These are phyloP conservation scores for Silene latifolia DNA, from an alignment of 148 eudicot genomes.

Conservation along the genomic window DNA sequence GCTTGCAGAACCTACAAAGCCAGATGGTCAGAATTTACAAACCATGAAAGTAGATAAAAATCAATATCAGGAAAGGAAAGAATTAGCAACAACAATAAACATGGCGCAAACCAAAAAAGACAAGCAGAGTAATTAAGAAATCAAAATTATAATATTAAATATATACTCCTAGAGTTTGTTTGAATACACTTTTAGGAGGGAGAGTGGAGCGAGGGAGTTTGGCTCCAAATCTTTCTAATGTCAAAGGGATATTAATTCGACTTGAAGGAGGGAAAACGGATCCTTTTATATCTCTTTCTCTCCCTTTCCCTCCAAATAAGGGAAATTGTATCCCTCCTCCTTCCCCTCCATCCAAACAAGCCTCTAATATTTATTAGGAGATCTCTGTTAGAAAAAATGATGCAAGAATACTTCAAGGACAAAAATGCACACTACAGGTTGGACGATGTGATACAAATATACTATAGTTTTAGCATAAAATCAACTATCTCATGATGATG, in stretches of 20 bases:
- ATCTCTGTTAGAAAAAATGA: not conserved
- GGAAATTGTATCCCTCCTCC: too few relatives aligned
- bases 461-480: not conserved
- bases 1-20: slow-evolving; percentile 68
- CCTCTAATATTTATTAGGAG: not conserved
- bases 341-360: too few relatives aligned
- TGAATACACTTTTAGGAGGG: too few relatives aligned
- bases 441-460: not conserved
- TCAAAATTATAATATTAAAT: too few relatives aligned
- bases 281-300: too few relatives aligned
- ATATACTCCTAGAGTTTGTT: not conserved
- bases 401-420: not conserved
- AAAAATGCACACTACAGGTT: not conserved
- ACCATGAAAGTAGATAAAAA: not conserved
- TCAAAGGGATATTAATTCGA: too few relatives aligned
- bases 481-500: not conserved
- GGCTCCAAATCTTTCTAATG: too few relatives aligned
- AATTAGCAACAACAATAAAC: not conserved
- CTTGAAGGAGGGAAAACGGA: too few relatives aligned
- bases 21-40: slow-evolving; percentile 4
- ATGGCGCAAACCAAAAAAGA: not conserved
- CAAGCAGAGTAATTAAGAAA: not conserved
- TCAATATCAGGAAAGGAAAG: slow-evolving; percentile 4
- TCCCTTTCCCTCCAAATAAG: too few relatives aligned
- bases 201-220: too few relatives aligned